Base-by-base conservation (phyloP, 148 eudicot species). In the Dianthus caryophyllus region DNA sequence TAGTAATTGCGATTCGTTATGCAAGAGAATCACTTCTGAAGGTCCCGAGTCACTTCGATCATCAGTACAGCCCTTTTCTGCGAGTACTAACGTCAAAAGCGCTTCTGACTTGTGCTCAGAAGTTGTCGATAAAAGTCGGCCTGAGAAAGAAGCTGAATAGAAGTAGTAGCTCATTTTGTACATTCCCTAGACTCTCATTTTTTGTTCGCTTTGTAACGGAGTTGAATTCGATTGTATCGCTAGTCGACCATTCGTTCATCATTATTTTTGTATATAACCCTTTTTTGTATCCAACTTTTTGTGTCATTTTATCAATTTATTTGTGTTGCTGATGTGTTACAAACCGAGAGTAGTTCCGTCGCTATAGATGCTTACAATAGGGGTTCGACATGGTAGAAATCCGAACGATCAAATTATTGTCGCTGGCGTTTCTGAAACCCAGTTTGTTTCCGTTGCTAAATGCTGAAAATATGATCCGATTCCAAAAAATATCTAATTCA, bases 1-100 rank as follows among this genome's bases (percentile, higher is more conserved):
- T 31, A 88, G 90, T 73, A 94, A 88, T 75, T 93, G 98, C 61
- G 96, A 87, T 65, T 79, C 92, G 31, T 68, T 92, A 41, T 93
- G 98, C 76, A 81, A 72, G 66, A 80, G 98, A 81, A 88, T 89
- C 55, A 63, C 75, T 55, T 26, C 79, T 7, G 84, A 84, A 39
- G 97, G 97, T 57, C 96, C 99, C 0, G 89, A 88, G 66, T 80
- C 97, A 46, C 81, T 94, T 5, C 84, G 77, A 36, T 79, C 90
- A 44, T 81, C 96, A 5, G 65, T 90, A 66, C 73, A 73, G 76
- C 97, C 97, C 66, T 90, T 90, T 68, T 69, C 85, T 14, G 77
- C 70, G 58, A 56, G 77, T 13, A 52, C 79, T 11, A 83, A 77
- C 61, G 59, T 77, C 38, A 73, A 79, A 74, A 64, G 72, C 39